phyloP scores from a whole-genome alignment of 2,329 filamentous ascomycete species.

The Botrytis byssoidea region DNA sequence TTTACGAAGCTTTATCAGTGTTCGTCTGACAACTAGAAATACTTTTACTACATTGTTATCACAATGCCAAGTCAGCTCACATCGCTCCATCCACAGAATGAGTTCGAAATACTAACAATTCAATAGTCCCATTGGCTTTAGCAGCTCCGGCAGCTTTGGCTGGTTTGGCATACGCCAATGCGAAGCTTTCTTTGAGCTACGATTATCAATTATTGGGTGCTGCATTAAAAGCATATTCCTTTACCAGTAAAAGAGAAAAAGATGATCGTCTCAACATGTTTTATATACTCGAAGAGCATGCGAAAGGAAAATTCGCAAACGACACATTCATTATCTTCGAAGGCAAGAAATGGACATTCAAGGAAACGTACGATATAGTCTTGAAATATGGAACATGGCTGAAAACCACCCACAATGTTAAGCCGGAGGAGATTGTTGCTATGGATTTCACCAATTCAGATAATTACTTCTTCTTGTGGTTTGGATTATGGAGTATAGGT shows the following conservation, averaged over 20 bases:
- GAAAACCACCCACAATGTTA: constrained; percentile 59
- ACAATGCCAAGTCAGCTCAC: constrained; percentile 32
- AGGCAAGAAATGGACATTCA: constrained; percentile 68
- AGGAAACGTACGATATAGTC: constrained; percentile 68
- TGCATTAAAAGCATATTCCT: constrained; percentile 48
- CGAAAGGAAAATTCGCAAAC: constrained; percentile 53
- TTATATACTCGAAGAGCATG: constrained; percentile 69
- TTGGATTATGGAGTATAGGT: constrained; percentile 80
- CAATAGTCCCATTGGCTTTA: constrained; percentile 52
- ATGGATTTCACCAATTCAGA: constrained; percentile 80
- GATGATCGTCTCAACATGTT: constrained; percentile 68
- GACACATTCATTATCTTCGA: constrained; percentile 65
- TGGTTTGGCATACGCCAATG: constrained; percentile 75
- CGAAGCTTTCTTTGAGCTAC: constrained; percentile 63
- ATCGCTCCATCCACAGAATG: neutral
- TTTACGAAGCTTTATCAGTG: neutral
- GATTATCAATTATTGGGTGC: constrained; percentile 62
- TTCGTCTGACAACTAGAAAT: neutral
- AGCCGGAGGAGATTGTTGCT: constrained; percentile 73
- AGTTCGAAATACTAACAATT: neutral
- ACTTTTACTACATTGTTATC: neutral
- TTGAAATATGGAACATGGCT: constrained; percentile 77
- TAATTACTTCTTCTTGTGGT: constrained; percentile 69
- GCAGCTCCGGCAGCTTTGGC: constrained; percentile 63
- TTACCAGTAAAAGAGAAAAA: constrained; percentile 49